Conservation (phyloP, 2,329 filamentous ascomycete species). For the Ilyonectria robusta region DNA sequence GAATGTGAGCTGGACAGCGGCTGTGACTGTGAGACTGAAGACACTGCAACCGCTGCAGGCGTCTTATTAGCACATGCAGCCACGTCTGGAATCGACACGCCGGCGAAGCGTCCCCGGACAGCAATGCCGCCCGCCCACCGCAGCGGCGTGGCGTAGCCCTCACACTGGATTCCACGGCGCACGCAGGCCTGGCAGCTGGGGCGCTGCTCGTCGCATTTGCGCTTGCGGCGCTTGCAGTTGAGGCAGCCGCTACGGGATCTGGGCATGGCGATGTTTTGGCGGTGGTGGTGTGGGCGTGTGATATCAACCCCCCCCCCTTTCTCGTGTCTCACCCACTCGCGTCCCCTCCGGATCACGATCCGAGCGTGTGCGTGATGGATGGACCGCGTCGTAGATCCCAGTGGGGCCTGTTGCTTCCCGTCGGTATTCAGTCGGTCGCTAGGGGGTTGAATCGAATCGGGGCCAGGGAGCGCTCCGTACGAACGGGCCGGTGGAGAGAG, state of each 20-base stretch:
- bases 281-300: neutral
- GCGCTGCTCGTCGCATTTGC: conserved; percentile 44
- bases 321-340: neutral
- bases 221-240: conserved; percentile 45
- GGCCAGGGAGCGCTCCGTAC: neutral
- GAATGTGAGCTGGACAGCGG: too few relatives aligned
- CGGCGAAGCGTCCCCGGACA: conserved; percentile 43
- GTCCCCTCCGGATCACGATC: too few relatives aligned
- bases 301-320: neutral
- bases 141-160: conserved; percentile 41
- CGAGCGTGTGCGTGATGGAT: too few relatives aligned
- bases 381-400: neutral
- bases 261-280: conserved; percentile 27
- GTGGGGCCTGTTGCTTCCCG: neutral
- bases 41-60: neutral
- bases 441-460: neutral
- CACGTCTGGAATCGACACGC: conserved; percentile 38
- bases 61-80: neutral
- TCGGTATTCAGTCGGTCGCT: neutral
- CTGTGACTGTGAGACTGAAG: too few relatives aligned
- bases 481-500: neutral
- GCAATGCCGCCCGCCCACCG: conserved; percentile 46
- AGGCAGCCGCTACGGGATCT: conserved; percentile 45
- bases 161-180: conserved; percentile 39
- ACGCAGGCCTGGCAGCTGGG: conserved; percentile 40